phyloP scores from a whole-genome alignment of 805 yeast species.

The Cyberlindnera maritima region DNA sequence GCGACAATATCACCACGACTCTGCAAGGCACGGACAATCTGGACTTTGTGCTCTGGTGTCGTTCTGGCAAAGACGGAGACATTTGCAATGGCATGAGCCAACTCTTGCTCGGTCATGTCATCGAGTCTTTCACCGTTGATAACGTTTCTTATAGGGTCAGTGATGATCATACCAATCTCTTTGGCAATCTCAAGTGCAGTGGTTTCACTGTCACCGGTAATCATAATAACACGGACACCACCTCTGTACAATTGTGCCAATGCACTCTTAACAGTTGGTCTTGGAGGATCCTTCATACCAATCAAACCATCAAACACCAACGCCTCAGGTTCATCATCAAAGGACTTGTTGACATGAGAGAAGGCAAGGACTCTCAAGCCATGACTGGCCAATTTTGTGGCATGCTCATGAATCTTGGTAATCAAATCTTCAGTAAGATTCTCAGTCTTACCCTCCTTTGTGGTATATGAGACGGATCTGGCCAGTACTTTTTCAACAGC shows the following conservation, averaged over 20 bases:
- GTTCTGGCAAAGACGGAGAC: constrained; percentile 94
- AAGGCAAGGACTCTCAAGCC: constrained; percentile 87
- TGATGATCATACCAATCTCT: constrained; percentile 84
- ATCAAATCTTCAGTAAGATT: constrained; percentile 53
- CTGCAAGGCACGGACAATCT: constrained; percentile 86
- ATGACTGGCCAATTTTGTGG: constrained; percentile 66
- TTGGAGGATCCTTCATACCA: constrained; percentile 98
- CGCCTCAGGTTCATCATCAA: constrained; percentile 48
- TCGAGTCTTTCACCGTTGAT: constrained; percentile 86
- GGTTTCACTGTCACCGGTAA: constrained; percentile 90
- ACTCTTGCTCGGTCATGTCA: constrained; percentile 62
- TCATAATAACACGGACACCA: constrained; percentile 97
- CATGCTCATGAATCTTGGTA: constrained; percentile 49
- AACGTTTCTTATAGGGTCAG: constrained; percentile 62
- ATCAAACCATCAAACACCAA: constrained; percentile 80
- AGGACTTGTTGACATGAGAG: constrained; percentile 50
- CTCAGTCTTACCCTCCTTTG: constrained; percentile 55
- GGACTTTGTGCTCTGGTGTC: constrained; percentile 89
- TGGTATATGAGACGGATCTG: constrained; percentile 57
- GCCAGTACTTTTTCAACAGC: constrained; percentile 76
- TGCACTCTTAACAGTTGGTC: constrained; percentile 78
- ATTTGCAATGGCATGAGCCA: constrained; percentile 72
- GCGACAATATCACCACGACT: constrained; percentile 93
- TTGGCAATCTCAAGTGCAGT: constrained; percentile 84
- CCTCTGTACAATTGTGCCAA: constrained; percentile 78